Evolutionary conservation across 2,329 filamentous ascomycete species (phyloP).

Genomic region (Fusarium ambrosium): DNA sequence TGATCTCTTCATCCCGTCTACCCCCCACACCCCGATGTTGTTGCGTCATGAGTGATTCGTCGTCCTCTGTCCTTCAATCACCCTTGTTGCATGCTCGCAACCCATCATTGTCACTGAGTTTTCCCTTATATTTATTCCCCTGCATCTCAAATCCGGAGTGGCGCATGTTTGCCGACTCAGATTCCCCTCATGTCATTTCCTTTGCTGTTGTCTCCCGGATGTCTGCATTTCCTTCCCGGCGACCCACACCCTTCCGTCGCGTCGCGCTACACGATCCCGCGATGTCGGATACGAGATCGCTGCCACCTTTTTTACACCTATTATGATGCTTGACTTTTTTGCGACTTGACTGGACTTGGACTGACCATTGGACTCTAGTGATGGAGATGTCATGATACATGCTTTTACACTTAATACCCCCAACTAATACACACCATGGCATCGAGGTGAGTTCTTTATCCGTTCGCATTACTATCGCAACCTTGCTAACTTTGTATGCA

Average conservation of each 20-base stretch:
- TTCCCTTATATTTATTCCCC: constrained; percentile 12
- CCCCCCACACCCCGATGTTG: constrained; percentile 34
- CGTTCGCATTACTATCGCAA: neutral
- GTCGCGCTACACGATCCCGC: constrained; percentile 49
- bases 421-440: constrained; percentile 63
- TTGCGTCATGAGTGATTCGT: constrained; percentile 32
- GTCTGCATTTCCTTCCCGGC: constrained; percentile 44
- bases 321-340: constrained; percentile 17
- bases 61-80: constrained; percentile 19
- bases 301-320: constrained; percentile 19
- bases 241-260: constrained; percentile 45
- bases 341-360: constrained; percentile 3
- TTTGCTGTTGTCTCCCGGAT: constrained; percentile 34
- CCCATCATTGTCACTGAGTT: constrained; percentile 5
- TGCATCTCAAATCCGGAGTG: constrained; percentile 21
- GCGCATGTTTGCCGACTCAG: constrained; percentile 21
- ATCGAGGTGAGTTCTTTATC: constrained; percentile 62
- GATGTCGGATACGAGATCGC: constrained; percentile 36
- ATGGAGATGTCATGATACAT: constrained; percentile 49
- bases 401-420: constrained; percentile 31
- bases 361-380: constrained; percentile 33
- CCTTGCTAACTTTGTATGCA: constrained; percentile 52
- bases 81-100: constrained; percentile 14
- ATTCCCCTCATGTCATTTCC: constrained; percentile 4
- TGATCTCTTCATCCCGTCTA: constrained; percentile 29